These are phyloP conservation scores for Podila epigama DNA, from an alignment of 192 early-diverging fungal species.

Conservation along the genomic window DNA sequence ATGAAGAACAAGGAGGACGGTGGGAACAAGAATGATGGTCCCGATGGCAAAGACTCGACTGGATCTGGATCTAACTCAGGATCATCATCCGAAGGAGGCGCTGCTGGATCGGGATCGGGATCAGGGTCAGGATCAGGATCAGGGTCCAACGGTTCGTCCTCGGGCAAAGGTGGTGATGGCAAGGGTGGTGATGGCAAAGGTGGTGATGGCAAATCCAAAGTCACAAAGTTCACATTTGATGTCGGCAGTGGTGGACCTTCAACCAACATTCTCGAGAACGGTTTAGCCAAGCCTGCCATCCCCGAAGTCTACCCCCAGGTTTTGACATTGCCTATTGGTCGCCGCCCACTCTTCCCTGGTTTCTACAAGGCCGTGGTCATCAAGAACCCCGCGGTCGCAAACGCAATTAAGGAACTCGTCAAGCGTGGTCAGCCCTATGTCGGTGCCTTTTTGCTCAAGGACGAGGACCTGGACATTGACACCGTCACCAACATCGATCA, in stretches of 20 bases:
- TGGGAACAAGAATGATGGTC: constrained; percentile 16
- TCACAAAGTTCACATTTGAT: constrained; percentile 39
- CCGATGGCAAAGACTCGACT: constrained; percentile 29
- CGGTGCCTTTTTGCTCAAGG: constrained; percentile 92
- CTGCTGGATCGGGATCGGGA: constrained; percentile 1
- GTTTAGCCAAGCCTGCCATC: constrained; percentile 77
- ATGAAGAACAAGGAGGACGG: constrained; percentile 36
- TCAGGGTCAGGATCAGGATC: constrained; percentile 7
- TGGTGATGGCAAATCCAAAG: constrained; percentile 17
- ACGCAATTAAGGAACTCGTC: constrained; percentile 90
- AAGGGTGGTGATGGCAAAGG: no score
- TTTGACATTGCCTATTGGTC: constrained; percentile 90
- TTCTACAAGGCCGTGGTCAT: constrained; percentile 99
- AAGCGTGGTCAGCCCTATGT: constrained; percentile 96
- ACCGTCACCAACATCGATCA: constrained; percentile 77
- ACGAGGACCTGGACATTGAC: constrained; percentile 89
- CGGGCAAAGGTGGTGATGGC: constrained; percentile 16
- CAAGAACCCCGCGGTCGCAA: constrained; percentile 91
- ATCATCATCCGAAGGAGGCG: background rate
- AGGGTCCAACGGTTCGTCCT: constrained; percentile 21
- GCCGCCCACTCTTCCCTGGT: constrained; percentile 94
- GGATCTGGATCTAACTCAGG: constrained; percentile 16
- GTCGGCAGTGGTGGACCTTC: constrained; percentile 47
- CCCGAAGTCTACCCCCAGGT: constrained; percentile 95
- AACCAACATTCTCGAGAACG: constrained; percentile 66